Base-by-base conservation (phyloP, 345 rosid genomes). In the Citrus mangshanensis region DNA sequence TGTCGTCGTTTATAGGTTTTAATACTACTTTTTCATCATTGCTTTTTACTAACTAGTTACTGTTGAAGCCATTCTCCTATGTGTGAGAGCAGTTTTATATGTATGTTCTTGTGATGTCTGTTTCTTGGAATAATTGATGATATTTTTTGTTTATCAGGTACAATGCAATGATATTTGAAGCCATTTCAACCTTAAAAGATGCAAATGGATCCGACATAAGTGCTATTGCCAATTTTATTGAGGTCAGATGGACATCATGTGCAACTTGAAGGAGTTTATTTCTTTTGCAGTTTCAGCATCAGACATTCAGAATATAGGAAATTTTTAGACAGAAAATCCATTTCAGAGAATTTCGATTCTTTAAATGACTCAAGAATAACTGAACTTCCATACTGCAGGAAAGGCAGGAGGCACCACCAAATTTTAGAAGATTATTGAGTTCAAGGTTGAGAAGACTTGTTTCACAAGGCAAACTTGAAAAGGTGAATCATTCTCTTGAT, bases 401-500 rank as follows among this genome's bases (percentile, higher is more conserved):
- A 89, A 88, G 86, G 85, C 89, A 86, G 28, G 89, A 87, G 74
- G 86, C 86, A 74, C 94, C 93, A 30, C 82, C 75, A 77, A 88
- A 89, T 80, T 94, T 94, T 76, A 87, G 91, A 80, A 86, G 91
- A 86, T 58, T 81, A 27, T 76, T 92, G 64, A 80, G 91, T 85
- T 86, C 92, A 81, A 94, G 90, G 79, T 86, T 92, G 85, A 88
- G 95, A 81, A 88, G 92, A 81, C 93, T 94, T 76, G 94, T 91
- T 77, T 81, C 84, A 24, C 92, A 91, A 81, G 89, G 90, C 54
- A 94, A 91, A 86, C 86, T 92, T 21, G 89, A 87, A 86, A 91
- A 88, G 95, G 98, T 91, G 70, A 74, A 68, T 37, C 51, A 46
- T 13, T 46, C 5, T 46, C 51, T 46, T 1, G 51, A 46, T 46